These are phyloP conservation scores for Endothia cerciana DNA, from an alignment of 2,329 filamentous ascomycete genomes.

Conservation along the genomic window DNA sequence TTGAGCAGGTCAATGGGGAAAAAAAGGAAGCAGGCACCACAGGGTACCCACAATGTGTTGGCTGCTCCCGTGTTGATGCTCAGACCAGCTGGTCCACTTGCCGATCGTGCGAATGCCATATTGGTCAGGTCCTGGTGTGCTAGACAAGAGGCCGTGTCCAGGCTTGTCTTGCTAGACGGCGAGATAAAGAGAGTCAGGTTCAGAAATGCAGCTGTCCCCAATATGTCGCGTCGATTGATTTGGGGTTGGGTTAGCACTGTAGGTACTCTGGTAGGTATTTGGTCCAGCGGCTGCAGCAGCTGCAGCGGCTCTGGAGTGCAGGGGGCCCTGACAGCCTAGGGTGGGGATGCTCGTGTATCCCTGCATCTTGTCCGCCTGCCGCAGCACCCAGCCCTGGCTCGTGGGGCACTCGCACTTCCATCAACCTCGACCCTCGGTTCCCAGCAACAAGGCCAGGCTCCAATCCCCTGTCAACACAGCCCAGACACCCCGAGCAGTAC, in stretches of 20 bases:
- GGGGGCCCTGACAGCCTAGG: no score
- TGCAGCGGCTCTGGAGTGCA: no score
- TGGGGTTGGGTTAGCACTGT: no score
- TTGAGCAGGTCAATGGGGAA: no score
- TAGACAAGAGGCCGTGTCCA: conserved; percentile 6
- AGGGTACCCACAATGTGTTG: conserved; percentile 55
- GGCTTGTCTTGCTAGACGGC: not conserved
- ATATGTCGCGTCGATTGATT: no score
- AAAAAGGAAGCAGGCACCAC: conserved; percentile 4
- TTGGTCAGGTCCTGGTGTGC: not conserved
- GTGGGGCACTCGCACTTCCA: conserved; percentile 4
- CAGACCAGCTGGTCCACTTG: conserved; percentile 62
- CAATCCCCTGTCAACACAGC: conserved; percentile 5
- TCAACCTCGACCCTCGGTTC: conserved; percentile 7
- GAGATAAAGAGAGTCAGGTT: not conserved
- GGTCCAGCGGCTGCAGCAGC: no score
- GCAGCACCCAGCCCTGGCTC: not conserved
- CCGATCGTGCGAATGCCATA: conserved; percentile 60
- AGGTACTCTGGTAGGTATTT: no score
- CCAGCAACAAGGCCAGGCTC: conserved; percentile 3
- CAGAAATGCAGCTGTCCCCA: not conserved
- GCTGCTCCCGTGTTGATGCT: conserved; percentile 67
- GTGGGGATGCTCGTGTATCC: not conserved
- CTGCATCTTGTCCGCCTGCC: not conserved
- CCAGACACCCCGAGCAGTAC: not conserved